Evolutionary conservation across 2,329 filamentous ascomycete genomes (phyloP).

Genomic region (Geosmithia flava): DNA sequence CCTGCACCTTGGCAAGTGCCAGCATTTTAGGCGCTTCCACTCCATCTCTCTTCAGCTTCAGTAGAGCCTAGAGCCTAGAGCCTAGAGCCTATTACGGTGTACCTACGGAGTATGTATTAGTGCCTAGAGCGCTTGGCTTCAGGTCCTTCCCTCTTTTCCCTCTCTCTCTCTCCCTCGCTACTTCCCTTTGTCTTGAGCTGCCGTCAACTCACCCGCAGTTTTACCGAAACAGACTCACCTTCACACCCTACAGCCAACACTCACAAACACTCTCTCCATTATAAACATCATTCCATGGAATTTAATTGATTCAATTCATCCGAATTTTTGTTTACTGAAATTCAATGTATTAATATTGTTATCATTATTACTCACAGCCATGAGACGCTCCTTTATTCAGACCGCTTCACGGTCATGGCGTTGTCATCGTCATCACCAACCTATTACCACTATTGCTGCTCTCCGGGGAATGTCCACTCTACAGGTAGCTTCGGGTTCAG

Average conservation of each 20-base stretch:
- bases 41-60: neutral
- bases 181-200: neutral
- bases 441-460: neutral
- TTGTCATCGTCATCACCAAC: neutral
- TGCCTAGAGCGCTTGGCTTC: too few species aligned
- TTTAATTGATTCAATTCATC: neutral
- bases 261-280: neutral
- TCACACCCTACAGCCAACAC: neutral
- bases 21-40: too few species aligned
- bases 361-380: neutral
- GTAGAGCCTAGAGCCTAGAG: too few species aligned
- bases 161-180: neutral
- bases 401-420: neutral
- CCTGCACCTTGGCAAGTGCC: too few species aligned
- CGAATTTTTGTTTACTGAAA: neutral
- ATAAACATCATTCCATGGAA: neutral
- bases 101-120: too few species aligned
- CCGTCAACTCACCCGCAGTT: too few species aligned
- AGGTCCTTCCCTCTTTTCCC: neutral
- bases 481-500: neutral
- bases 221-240: neutral
- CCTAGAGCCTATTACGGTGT: too few species aligned
- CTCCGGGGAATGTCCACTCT: neutral
- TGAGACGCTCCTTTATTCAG: neutral
- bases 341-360: neutral